phyloP scores from a whole-genome alignment of 2,329 filamentous ascomycete genomes.

The Xylaria sp. region DNA sequence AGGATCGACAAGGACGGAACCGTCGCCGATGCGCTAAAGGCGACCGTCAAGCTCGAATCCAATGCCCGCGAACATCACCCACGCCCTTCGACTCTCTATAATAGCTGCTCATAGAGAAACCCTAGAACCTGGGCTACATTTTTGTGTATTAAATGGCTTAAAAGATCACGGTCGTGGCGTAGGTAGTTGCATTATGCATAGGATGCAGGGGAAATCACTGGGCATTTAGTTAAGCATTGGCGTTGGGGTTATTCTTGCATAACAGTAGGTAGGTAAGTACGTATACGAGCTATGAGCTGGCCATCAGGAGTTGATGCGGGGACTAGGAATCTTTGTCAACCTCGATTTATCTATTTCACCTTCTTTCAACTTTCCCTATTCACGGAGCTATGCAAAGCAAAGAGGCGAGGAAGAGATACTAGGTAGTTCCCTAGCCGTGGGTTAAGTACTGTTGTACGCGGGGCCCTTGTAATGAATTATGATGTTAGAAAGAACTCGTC shows the following conservation, averaged over 20 bases:
- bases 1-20: background rate
- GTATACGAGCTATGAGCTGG: slow-evolving; percentile 2
- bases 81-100: background rate
- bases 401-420: too few species aligned
- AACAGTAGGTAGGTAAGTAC: background rate
- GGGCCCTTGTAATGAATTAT: too few species aligned
- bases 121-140: too few species aligned
- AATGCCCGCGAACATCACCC: background rate
- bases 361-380: too few species aligned
- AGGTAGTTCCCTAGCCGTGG: too few species aligned
- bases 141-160: too few species aligned
- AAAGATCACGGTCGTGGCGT: background rate
- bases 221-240: slow-evolving; percentile 9
- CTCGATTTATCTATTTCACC: background rate
- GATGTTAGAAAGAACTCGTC: too few species aligned
- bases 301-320: too few species aligned
- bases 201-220: background rate
- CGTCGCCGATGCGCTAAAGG: background rate
- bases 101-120: too few species aligned
- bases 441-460: too few species aligned
- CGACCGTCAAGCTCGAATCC: background rate
- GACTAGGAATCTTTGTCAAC: too few species aligned
- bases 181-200: background rate
- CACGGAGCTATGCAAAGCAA: too few species aligned
- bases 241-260: background rate